A percentile compares a stretch with the other conserved stretches of the same genome.
Evolutionary conservation across 352 stramenopile species (phyloP).

Genomic region (Phytophthora citrophthora): DNA sequence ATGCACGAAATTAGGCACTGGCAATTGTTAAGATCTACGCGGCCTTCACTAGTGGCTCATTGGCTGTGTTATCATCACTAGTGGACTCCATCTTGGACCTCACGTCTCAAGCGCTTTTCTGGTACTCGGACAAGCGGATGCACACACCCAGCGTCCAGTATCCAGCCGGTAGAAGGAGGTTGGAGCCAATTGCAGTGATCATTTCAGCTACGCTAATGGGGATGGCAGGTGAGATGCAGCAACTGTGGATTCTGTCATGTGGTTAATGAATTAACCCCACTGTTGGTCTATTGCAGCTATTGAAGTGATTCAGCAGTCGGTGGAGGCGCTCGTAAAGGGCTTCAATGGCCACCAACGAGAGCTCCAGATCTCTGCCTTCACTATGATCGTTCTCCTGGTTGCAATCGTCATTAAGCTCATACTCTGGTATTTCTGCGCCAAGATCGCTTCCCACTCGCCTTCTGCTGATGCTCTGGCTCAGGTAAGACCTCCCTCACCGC

Average conservation of each 20-base stretch:
- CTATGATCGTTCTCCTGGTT: slow-evolving; percentile 66
- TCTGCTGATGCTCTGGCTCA: slow-evolving; percentile 79
- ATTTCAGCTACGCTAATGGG: slow-evolving; percentile 97
- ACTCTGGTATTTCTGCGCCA: slow-evolving; percentile 82
- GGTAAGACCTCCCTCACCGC: slow-evolving; percentile 31
- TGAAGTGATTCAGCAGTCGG: slow-evolving; percentile 94
- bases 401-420: slow-evolving; percentile 86
- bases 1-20: slow-evolving; percentile 39
- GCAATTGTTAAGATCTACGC: slow-evolving; percentile 80
- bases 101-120: slow-evolving; percentile 93
- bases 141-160: slow-evolving; percentile 92
- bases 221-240: slow-evolving; percentile 79
- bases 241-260: not conserved
- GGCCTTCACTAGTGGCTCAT: slow-evolving; percentile 83
- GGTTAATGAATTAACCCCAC: not conserved
- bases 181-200: slow-evolving; percentile 96
- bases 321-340: slow-evolving; percentile 81
- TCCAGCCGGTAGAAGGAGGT: slow-evolving; percentile 89
- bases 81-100: slow-evolving; percentile 96
- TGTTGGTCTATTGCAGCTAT: slow-evolving; percentile 61
- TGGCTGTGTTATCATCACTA: slow-evolving; percentile 94
- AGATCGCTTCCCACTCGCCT: slow-evolving; percentile 69
- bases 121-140: slow-evolving; percentile 94
- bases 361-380: slow-evolving; percentile 73
- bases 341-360: slow-evolving; percentile 66